Conservation (phyloP, 2,329 filamentous ascomycete species). For the Fusarium subglutinans region DNA sequence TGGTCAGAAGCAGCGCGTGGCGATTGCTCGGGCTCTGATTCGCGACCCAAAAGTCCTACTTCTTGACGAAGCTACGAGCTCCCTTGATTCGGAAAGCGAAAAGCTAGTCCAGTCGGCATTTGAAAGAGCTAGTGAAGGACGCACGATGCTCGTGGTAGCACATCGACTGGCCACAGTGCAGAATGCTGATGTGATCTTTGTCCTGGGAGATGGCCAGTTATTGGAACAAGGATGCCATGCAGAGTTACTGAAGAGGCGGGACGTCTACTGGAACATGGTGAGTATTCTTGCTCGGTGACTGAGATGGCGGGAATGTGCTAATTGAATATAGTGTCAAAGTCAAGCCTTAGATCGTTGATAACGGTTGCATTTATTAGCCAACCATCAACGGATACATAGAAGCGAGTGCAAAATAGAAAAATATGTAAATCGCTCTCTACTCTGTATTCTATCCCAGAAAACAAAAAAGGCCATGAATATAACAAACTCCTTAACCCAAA, state of each 20-base stretch:
- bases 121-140: conserved; percentile 67
- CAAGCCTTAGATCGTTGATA: conserved; percentile 63
- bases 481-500: conserved; percentile 12
- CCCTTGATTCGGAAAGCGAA: conserved; percentile 71
- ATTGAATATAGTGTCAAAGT: conserved; percentile 62
- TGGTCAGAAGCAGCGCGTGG: conserved; percentile 77
- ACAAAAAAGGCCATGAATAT: neutral
- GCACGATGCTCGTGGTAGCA: conserved; percentile 79
- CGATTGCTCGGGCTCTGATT: conserved; percentile 75
- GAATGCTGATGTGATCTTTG: conserved; percentile 82
- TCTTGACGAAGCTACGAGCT: conserved; percentile 78
- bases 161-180: conserved; percentile 81
- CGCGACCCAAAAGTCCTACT: conserved; percentile 72
- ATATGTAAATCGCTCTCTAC: conserved; percentile 5
- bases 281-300: conserved; percentile 37
- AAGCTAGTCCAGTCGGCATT: conserved; percentile 73
- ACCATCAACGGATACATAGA: neutral
- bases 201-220: conserved; percentile 72
- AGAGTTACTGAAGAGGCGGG: conserved; percentile 61
- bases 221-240: conserved; percentile 63
- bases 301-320: conserved; percentile 23
- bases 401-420: neutral
- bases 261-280: conserved; percentile 68
- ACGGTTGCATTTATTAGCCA: neutral
- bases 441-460: conserved; percentile 14